These are phyloP conservation scores for Drechmeria coniospora DNA, from an alignment of 2,329 filamentous ascomycete species.

Conservation along the genomic window DNA sequence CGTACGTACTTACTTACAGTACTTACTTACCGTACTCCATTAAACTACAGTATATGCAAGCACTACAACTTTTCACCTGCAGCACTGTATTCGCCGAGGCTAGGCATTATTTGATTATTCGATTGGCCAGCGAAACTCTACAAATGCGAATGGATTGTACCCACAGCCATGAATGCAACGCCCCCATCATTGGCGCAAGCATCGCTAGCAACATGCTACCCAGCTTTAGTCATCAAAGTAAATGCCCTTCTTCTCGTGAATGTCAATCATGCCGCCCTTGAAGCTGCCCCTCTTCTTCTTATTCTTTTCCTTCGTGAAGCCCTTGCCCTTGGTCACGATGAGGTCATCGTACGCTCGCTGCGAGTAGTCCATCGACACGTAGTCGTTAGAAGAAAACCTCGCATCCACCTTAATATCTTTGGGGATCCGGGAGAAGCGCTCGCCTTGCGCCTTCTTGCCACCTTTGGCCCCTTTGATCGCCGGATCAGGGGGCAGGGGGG, in stretches of 20 bases:
- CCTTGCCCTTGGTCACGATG: constrained; percentile 83
- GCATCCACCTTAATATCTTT: constrained; percentile 53
- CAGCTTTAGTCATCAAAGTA: constrained; percentile 81
- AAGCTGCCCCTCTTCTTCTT: constrained; percentile 92
- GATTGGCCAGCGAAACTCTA: too few relatives aligned
- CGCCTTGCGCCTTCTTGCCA: constrained; percentile 40
- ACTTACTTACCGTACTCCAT: too few relatives aligned
- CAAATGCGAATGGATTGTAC: too few relatives aligned
- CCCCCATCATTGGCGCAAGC: too few relatives aligned
- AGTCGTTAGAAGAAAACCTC: constrained; percentile 62
- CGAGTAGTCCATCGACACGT: constrained; percentile 74
- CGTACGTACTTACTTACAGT: too few relatives aligned
- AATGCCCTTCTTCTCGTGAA: constrained; percentile 65
- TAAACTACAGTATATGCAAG: too few relatives aligned
- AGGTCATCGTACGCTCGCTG: constrained; percentile 78
- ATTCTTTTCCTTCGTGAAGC: constrained; percentile 99
- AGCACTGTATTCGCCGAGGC: too few relatives aligned
- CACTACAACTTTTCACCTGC: too few relatives aligned
- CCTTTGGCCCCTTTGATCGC: constrained; percentile 23
- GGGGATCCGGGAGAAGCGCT: constrained; percentile 65
- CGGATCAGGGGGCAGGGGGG: constrained; percentile 39
- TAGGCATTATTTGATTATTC: too few relatives aligned
- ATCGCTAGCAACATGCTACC: not conserved
- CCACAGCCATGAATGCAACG: too few relatives aligned
- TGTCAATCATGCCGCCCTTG: constrained; percentile 77